Evolutionary conservation across 345 rosid species (phyloP).

Genomic region (Eucalyptus marginata): DNA sequence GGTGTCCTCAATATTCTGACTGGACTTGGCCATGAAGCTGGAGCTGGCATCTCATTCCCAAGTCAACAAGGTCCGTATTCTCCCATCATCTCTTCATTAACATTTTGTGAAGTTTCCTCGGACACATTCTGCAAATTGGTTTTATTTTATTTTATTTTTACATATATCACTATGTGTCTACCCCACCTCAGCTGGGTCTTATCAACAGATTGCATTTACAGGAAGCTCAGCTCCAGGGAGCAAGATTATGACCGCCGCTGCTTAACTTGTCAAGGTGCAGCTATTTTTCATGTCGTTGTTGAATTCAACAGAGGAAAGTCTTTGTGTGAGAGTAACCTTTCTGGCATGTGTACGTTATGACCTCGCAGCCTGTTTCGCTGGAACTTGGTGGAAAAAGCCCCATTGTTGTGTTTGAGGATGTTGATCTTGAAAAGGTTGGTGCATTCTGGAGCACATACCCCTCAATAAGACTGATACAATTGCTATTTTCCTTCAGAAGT

Average conservation of each 20-base stretch:
- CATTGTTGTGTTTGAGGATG: slow-evolving; percentile 85
- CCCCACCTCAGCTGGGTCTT: background rate
- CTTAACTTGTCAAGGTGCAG: slow-evolving; percentile 70
- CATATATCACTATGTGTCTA: background rate
- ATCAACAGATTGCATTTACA: slow-evolving; percentile 61
- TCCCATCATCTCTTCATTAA: background rate
- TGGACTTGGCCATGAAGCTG: slow-evolving; percentile 95
- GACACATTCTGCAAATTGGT: background rate
- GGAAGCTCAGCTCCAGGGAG: slow-evolving; percentile 91
- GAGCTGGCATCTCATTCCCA: slow-evolving; percentile 91
- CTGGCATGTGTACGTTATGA: background rate
- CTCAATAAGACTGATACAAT: background rate
- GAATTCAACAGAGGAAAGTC: background rate
- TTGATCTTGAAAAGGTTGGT: slow-evolving; percentile 33
- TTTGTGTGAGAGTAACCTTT: background rate
- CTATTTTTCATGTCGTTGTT: background rate
- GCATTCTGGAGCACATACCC: background rate
- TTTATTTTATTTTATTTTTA: background rate
- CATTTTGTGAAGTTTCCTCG: background rate
- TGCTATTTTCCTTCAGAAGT: background rate
- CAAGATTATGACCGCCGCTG: slow-evolving; percentile 72
- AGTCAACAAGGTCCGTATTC: slow-evolving; percentile 69
- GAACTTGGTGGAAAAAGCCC: slow-evolving; percentile 99
- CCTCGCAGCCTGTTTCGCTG: slow-evolving; percentile 81
- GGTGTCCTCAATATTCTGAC: slow-evolving; percentile 82